Conservation (phyloP, 345 rosid genomes). For the Trapa bicornis region DNA sequence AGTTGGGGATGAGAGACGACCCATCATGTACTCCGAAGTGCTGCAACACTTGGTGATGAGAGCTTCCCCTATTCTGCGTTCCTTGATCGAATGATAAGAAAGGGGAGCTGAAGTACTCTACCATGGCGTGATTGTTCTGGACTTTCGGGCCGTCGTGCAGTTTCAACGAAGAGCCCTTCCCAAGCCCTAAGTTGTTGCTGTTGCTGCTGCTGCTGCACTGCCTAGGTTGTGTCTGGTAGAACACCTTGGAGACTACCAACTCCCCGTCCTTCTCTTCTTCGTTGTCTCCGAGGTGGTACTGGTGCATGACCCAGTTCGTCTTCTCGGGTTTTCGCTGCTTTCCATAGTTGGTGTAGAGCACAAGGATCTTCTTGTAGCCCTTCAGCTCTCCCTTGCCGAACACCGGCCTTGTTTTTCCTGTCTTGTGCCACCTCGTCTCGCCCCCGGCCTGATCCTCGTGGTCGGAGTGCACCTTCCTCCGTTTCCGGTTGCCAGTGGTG, state of each 20-base stretch:
- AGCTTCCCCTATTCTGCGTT: slow-evolving; percentile 31
- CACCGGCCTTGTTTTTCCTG: slow-evolving; percentile 92
- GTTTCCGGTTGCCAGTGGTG: slow-evolving; percentile 88
- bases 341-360: slow-evolving; percentile 93
- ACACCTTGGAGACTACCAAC: slow-evolving; percentile 85
- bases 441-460: slow-evolving; percentile 36
- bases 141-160: slow-evolving; percentile 20
- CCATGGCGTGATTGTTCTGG: slow-evolving; percentile 19
- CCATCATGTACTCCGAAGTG: slow-evolving; percentile 58
- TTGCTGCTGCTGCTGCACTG: slow-evolving; percentile 38
- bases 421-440: slow-evolving; percentile 97
- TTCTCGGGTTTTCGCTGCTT: slow-evolving; percentile 90
- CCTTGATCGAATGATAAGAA: slow-evolving; percentile 58
- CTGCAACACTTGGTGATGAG: slow-evolving; percentile 35
- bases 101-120: slow-evolving; percentile 46
- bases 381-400: slow-evolving; percentile 36
- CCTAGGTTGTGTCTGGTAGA: slow-evolving; percentile 96
- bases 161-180: slow-evolving; percentile 11
- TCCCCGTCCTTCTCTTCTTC: slow-evolving; percentile 97
- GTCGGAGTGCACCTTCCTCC: slow-evolving; percentile 82
- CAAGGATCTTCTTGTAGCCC: slow-evolving; percentile 90
- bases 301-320: slow-evolving; percentile 99
- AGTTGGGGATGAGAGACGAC: slow-evolving; percentile 41
- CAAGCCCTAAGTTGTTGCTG: neutral
- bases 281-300: slow-evolving; percentile 76